Conservation (phyloP, 306 rosid species). For the Gynostemma pentaphyllum region DNA sequence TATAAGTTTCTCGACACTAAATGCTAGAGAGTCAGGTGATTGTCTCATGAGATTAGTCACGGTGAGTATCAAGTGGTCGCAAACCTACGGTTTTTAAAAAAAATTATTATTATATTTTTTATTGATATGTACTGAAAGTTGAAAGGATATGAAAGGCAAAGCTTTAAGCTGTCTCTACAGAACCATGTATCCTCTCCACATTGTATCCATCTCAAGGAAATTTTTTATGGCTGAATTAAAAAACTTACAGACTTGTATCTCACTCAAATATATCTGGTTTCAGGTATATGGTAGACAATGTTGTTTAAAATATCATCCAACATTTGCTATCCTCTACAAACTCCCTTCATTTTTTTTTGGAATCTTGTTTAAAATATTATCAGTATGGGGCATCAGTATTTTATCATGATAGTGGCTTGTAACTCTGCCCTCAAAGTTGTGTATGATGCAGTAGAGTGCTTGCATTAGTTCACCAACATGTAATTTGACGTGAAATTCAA, state of each 20-base stretch:
- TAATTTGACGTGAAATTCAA: background rate
- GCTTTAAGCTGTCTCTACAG: too few species aligned
- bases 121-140: too few species aligned
- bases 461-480: background rate
- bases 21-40: too few species aligned
- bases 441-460: background rate
- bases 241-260: background rate
- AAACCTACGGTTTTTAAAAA: too few species aligned
- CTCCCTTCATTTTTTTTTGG: too few species aligned
- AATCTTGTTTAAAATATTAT: too few species aligned
- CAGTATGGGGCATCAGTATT: background rate
- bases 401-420: background rate
- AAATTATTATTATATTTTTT: too few species aligned
- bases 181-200: too few species aligned
- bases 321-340: background rate
- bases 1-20: too few species aligned
- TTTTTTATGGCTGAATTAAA: background rate
- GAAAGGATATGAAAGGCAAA: too few species aligned
- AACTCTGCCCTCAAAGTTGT: background rate
- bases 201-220: background rate
- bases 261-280: background rate
- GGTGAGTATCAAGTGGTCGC: too few species aligned
- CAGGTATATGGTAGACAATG: background rate
- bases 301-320: background rate
- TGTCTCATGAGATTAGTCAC: too few species aligned